Percentiles rank a stretch among this genome's conserved stretches.
phyloP scores from a whole-genome alignment of 768 basidiomycete genomes.

The Cystofilobasidium ferigula region DNA sequence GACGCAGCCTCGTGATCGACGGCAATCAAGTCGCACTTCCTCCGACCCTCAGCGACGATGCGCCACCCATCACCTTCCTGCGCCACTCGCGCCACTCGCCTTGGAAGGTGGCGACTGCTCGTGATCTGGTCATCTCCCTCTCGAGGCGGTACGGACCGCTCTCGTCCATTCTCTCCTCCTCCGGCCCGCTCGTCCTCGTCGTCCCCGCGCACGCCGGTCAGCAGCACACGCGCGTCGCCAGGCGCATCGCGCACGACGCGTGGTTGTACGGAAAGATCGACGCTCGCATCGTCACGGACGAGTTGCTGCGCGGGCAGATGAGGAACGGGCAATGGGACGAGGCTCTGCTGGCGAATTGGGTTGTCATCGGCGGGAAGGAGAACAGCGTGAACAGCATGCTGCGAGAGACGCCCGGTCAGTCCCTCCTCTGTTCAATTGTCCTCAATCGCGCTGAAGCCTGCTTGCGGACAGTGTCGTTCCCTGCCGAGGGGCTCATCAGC shows the following conservation, averaged over 20 bases:
- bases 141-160: constrained; percentile 47
- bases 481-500: not conserved
- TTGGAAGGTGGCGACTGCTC: not conserved
- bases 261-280: constrained; percentile 61
- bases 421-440: not conserved
- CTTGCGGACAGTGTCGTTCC: not conserved
- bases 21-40: not conserved
- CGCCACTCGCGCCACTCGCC: not conserved
- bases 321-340: not conserved
- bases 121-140: not conserved
- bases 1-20: not conserved
- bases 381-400: constrained; percentile 27
- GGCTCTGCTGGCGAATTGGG: constrained; percentile 27
- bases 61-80: not conserved
- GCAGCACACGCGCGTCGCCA: constrained; percentile 45
- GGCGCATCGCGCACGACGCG: constrained; percentile 58
- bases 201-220: constrained; percentile 33
- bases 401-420: not conserved
- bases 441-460: not conserved
- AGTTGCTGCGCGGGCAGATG: constrained; percentile 35
- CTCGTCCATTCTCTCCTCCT: constrained; percentile 53
- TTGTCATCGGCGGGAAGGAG: constrained; percentile 33
- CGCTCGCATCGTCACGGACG: constrained; percentile 47
- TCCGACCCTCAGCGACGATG: too few relatives aligned
- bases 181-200: constrained; percentile 50